Evolutionary conservation across 768 basidiomycete genomes (phyloP), one percentile per base, ranked within the genome.

Genomic region (Russula dissimulans): DNA sequence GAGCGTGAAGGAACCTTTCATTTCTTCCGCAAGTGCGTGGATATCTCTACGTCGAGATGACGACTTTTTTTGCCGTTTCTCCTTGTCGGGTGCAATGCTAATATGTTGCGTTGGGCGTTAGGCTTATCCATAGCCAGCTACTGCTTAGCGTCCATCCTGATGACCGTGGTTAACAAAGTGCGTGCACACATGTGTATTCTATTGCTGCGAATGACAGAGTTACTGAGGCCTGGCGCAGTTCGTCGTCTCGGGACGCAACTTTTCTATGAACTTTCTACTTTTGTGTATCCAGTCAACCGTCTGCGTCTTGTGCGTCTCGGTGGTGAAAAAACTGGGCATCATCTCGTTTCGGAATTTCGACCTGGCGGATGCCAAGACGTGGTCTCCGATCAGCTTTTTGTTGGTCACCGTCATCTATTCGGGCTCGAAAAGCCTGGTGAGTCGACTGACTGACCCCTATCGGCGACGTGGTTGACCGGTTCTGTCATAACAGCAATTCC

Each of bases 141-240:
- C 71, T 98, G 97, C 69, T 60, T 89, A 14, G 91, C 95, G 1
- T 93, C 91, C 1, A 95, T 98, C 65, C 73, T 95, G 50, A 99
- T 99, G 97, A 99, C 97, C 0, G 80, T 98, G 47, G 84, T 95
- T 64, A 97, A 97, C 78, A 97, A 97, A 80, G 95, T 92, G 62
- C 59, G 77, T 65, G 14, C 26, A 29, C 1, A 15, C 32, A 32
- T 34, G 1, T 14, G 0, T 11, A 8, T n/a, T 22, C 29, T 42
- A 12, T 14, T 46, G 12, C 32, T 39, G 1, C 8, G 39, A 26
- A 42, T 34, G 50, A 18, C 15, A 17, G 32, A 29, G 22, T 26
- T 26, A 42, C 54, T 53, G 48, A 65, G 26, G 17, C 38, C 39
- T 50, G 39, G 22, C 18, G 11, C 67, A 97, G 90, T 98, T 89